phyloP scores from a whole-genome alignment of 179 eudicot species.

The Silene vulgaris region DNA sequence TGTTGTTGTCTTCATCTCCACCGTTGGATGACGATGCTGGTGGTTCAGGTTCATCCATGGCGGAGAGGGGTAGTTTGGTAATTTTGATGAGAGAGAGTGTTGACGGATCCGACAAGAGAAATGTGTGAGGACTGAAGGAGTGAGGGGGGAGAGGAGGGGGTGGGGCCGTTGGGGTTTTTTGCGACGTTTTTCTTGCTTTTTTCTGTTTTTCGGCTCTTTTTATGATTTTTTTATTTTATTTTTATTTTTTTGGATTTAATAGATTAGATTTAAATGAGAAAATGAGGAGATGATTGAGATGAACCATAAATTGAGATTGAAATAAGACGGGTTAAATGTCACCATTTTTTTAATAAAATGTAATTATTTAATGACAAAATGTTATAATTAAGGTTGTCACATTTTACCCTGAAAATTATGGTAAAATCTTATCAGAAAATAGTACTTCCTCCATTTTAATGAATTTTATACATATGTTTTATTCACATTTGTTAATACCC shows the following conservation, averaged over 20 bases:
- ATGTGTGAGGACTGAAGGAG: neutral
- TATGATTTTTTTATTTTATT: neutral
- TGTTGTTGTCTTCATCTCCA: neutral
- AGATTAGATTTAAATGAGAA: too few relatives aligned
- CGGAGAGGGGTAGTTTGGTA: slow-evolving; percentile 34
- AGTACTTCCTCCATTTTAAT: too few relatives aligned
- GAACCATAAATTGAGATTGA: too few relatives aligned
- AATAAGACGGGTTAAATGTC: too few relatives aligned
- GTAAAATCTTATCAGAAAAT: too few relatives aligned
- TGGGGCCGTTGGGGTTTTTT: neutral
- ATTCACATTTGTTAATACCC: too few relatives aligned
- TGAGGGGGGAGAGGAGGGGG: neutral
- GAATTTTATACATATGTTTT: too few relatives aligned
- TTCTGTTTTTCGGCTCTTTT: slow-evolving; percentile 6
- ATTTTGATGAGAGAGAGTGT: slow-evolving; percentile 26
- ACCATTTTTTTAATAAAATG: too few relatives aligned
- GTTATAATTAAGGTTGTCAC: too few relatives aligned
- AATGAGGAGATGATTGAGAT: too few relatives aligned
- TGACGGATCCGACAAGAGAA: slow-evolving; percentile 25
- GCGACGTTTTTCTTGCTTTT: neutral
- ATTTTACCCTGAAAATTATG: too few relatives aligned
- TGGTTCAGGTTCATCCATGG: neutral
- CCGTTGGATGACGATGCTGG: neutral
- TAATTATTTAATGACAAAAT: too few relatives aligned
- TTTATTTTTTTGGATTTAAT: neutral